Conservation (phyloP, 768 basidiomycete species). For the Pholiota microspora region DNA sequence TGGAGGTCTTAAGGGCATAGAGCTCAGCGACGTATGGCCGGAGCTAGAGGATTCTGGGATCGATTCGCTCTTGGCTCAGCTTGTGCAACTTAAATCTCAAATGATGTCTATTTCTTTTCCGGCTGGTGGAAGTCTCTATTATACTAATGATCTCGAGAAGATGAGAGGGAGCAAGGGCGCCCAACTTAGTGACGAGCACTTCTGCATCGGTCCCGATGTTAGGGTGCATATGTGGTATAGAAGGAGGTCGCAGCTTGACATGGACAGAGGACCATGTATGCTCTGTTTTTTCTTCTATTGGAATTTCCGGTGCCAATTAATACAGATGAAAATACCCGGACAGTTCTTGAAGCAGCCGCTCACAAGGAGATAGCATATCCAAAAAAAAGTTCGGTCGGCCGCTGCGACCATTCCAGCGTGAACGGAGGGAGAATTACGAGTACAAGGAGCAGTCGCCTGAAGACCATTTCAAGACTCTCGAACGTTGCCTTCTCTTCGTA, state of each 20-base stretch:
- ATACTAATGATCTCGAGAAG: constrained; percentile 41
- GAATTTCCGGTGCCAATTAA: constrained; percentile 25
- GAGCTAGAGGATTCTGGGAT: constrained; percentile 36
- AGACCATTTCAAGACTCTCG: constrained; percentile 47
- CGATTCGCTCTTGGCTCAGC: constrained; percentile 40
- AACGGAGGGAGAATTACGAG: constrained; percentile 42
- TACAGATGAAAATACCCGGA: constrained; percentile 43
- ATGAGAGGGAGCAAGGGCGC: constrained; percentile 31
- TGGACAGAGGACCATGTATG: constrained; percentile 53
- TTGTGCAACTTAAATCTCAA: constrained; percentile 42
- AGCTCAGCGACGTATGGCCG: constrained; percentile 39
- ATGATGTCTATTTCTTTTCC: constrained; percentile 50
- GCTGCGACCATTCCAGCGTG: constrained; percentile 38
- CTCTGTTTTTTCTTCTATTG: constrained; percentile 28
- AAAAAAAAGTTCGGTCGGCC: constrained; percentile 45
- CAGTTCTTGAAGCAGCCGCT: constrained; percentile 39
- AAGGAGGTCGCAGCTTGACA: constrained; percentile 45
- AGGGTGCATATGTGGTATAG: constrained; percentile 47
- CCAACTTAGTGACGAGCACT: constrained; percentile 35
- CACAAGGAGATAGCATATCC: constrained; percentile 50
- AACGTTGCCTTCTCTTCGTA: constrained; percentile 46
- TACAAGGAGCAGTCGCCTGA: constrained; percentile 41
- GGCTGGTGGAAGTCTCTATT: constrained; percentile 53
- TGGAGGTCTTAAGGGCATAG: constrained; percentile 42
- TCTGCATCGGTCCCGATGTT: constrained; percentile 46